A percentile compares a stretch with the other conserved stretches of the same genome.
Conservation (phyloP, 2,329 filamentous ascomycete species). For the Huntiella bhutanensis region DNA sequence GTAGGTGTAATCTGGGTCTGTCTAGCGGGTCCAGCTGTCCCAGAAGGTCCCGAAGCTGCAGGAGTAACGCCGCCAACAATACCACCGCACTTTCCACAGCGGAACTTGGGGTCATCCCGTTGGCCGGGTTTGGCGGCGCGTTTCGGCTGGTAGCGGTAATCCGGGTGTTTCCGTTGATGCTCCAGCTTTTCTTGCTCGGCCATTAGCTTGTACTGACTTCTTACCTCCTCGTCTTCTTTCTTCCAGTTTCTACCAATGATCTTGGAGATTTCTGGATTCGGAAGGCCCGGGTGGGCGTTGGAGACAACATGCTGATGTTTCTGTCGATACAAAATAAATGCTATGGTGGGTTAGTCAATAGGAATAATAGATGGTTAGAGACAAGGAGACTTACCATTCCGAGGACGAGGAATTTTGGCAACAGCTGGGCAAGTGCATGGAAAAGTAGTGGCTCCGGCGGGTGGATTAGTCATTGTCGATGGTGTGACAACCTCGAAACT, state of each 20-base stretch:
- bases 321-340: constrained; percentile 94
- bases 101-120: constrained; percentile 24
- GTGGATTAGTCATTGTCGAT: constrained; percentile 10
- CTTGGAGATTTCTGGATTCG: constrained; percentile 93
- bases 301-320: constrained; percentile 74
- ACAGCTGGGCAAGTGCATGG: constrained; percentile 38
- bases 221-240: constrained; percentile 51
- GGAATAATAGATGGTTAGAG: neutral
- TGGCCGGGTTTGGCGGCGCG: constrained; percentile 28
- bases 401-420: constrained; percentile 37
- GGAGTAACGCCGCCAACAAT: neutral
- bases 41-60: no score
- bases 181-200: constrained; percentile 86
- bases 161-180: constrained; percentile 77
- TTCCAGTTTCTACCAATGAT: constrained; percentile 92
- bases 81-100: constrained; percentile 55
- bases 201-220: constrained; percentile 71
- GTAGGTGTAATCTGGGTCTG: no score
- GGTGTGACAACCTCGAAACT: constrained; percentile 20
- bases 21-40: no score
- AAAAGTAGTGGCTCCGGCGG: constrained; percentile 18
- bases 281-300: constrained; percentile 64
- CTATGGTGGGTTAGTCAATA: constrained; percentile 26
- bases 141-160: constrained; percentile 84
- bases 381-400: constrained; percentile 31